A percentile compares a stretch with the other conserved stretches of the same genome.
Evolutionary conservation across 2,329 filamentous ascomycete genomes (phyloP).

Genomic region (Ambrosiella xylebori): DNA sequence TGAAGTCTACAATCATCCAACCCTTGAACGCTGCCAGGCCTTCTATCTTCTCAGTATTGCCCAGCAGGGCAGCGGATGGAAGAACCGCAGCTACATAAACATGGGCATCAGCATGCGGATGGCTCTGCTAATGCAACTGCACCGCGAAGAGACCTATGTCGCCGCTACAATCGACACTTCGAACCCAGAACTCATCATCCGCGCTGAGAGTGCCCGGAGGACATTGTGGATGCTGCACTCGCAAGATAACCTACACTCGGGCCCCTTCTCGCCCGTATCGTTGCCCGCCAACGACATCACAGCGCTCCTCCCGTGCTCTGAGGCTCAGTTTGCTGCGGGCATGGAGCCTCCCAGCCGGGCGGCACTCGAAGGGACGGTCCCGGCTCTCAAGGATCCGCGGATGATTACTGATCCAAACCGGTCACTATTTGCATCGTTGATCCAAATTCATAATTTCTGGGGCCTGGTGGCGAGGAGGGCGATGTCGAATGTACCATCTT

Average conservation of each 20-base stretch:
- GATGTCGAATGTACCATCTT: not conserved
- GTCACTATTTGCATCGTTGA: slow-evolving; percentile 37
- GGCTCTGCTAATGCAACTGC: slow-evolving; percentile 36
- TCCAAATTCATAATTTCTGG: slow-evolving; percentile 39
- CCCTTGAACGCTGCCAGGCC: slow-evolving; percentile 37
- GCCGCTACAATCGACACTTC: slow-evolving; percentile 20
- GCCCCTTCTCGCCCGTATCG: slow-evolving; percentile 32
- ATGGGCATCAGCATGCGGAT: slow-evolving; percentile 39
- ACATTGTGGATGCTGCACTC: slow-evolving; percentile 43
- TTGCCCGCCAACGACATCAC: slow-evolving; percentile 37
- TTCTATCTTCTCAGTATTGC: slow-evolving; percentile 42
- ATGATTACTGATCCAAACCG: slow-evolving; percentile 27
- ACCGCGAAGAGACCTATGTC: slow-evolving; percentile 37
- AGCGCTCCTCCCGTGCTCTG: slow-evolving; percentile 34
- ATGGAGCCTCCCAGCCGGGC: slow-evolving; percentile 31
- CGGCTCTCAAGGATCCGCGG: slow-evolving; percentile 28
- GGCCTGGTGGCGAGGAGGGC: slow-evolving; percentile 25
- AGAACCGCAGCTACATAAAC: slow-evolving; percentile 39
- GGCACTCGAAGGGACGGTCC: slow-evolving; percentile 35
- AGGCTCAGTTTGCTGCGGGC: slow-evolving; percentile 33
- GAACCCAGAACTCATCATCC: slow-evolving; percentile 28
- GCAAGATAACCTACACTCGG: slow-evolving; percentile 40
- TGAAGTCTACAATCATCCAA: slow-evolving; percentile 35
- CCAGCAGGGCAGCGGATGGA: slow-evolving; percentile 38
- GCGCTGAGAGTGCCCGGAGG: slow-evolving; percentile 37